A percentile compares a stretch with the other conserved stretches of the same genome.
Evolutionary conservation across 192 early-diverging fungal genomes (phyloP).

Genomic region (Fimicolochytrium jonesii): DNA sequence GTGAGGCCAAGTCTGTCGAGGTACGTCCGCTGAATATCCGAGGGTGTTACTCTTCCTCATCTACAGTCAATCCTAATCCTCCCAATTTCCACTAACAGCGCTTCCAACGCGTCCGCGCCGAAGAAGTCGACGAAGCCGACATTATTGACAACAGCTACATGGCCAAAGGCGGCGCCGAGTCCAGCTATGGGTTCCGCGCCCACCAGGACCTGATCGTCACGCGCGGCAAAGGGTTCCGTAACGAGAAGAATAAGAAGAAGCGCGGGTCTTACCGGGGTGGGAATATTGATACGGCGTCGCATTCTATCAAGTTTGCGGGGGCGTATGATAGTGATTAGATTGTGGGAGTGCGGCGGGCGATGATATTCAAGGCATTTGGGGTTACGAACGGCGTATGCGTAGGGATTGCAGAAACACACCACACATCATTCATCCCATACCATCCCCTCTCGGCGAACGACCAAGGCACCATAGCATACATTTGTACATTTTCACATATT

Average conservation of each 20-base stretch:
- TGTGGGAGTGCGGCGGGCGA: not conserved
- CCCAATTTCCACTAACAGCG: constrained; percentile 34
- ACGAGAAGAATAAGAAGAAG: constrained; percentile 98
- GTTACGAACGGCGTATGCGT: not conserved
- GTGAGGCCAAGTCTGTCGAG: not conserved
- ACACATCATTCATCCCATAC: not conserved
- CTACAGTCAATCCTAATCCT: not conserved
- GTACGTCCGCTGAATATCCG: not conserved
- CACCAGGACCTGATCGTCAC: constrained; percentile 87
- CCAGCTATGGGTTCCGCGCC: constrained; percentile 86
- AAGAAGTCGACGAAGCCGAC: constrained; percentile 58
- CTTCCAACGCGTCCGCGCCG: constrained; percentile 78
- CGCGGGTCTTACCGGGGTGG: constrained; percentile 92
- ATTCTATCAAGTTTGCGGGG: constrained; percentile 82
- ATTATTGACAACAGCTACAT: constrained; percentile 76
- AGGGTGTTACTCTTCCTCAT: not conserved
- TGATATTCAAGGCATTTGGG: not conserved
- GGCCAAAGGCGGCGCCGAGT: constrained; percentile 73
- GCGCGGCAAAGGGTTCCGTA: constrained; percentile 86
- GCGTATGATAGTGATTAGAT: constrained; percentile 1
- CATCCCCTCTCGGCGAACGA: not conserved
- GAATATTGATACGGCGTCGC: constrained; percentile 73
- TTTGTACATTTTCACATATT: not conserved
- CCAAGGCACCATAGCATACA: not conserved
- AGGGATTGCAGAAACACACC: not conserved